phyloP scores from a whole-genome alignment of 139 green algal genomes.

The Pseudopediastrum boryanum region DNA sequence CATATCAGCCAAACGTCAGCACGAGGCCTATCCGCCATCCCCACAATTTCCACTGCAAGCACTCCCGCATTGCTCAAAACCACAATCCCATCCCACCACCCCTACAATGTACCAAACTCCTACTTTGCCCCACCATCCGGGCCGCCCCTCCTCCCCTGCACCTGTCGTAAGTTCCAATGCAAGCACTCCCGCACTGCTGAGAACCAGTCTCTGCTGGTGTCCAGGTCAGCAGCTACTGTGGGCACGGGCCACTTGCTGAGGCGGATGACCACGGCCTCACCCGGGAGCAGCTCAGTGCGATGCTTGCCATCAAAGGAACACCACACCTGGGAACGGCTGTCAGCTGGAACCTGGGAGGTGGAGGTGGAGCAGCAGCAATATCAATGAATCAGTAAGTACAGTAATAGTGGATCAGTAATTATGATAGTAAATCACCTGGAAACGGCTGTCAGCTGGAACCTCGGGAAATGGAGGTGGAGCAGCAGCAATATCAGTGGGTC shows the following conservation, averaged over 20 bases:
- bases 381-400: background rate
- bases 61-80: too few relatives aligned
- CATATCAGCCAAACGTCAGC: too few relatives aligned
- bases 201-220: conserved; percentile 85
- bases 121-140: too few relatives aligned
- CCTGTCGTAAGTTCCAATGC: conserved; percentile 73
- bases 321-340: conserved; percentile 71
- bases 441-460: conserved; percentile 70
- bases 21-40: too few relatives aligned
- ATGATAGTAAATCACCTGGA: conserved; percentile 40
- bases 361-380: background rate
- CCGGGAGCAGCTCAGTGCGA: conserved; percentile 66
- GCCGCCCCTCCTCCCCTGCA: conserved; percentile 62
- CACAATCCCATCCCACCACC: too few relatives aligned
- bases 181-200: conserved; percentile 72
- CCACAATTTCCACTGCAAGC: too few relatives aligned
- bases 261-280: conserved; percentile 72
- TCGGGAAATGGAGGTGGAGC: conserved; percentile 32
- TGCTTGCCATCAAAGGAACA: conserved; percentile 97
- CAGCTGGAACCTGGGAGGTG: conserved; percentile 64
- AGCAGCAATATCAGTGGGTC: background rate
- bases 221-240: conserved; percentile 59
- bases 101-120: too few relatives aligned
- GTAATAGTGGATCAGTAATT: background rate
- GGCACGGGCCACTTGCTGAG: conserved; percentile 65